These are phyloP conservation scores for Botrytis tulipae DNA, from an alignment of 2,329 filamentous ascomycete genomes.

Conservation along the genomic window DNA sequence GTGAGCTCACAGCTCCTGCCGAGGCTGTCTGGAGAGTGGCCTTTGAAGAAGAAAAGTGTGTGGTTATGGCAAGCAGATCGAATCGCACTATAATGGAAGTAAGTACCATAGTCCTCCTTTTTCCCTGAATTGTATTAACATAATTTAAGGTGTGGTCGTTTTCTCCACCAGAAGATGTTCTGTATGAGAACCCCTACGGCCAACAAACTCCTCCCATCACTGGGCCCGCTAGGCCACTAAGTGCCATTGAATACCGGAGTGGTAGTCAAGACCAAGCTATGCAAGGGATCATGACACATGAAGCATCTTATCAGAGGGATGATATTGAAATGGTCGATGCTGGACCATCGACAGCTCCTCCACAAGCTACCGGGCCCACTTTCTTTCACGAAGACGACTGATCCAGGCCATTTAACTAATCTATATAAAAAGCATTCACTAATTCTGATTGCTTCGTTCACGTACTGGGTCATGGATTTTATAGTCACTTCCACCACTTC, in stretches of 20 bases:
- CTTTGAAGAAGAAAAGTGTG: conserved; percentile 97
- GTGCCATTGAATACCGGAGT: conserved; percentile 36
- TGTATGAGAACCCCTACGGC: conserved; percentile 42
- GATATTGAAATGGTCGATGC: conserved; percentile 37
- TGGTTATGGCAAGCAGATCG: conserved; percentile 84
- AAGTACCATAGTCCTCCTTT: conserved; percentile 41
- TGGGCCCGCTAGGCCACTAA: conserved; percentile 34
- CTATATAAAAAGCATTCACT: neutral
- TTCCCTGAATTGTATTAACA: conserved; percentile 36
- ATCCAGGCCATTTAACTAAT: neutral
- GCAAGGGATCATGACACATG: conserved; percentile 27
- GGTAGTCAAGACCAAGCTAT: conserved; percentile 33
- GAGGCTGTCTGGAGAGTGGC: conserved; percentile 98
- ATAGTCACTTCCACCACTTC: neutral
- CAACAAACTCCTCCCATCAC: conserved; percentile 30
- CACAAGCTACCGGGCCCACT: conserved; percentile 33
- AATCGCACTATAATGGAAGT: conserved; percentile 97
- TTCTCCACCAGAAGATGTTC: conserved; percentile 73
- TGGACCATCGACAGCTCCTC: conserved; percentile 35
- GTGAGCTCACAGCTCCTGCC: conserved; percentile 85
- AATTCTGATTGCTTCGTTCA: neutral
- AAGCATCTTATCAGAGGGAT: conserved; percentile 26
- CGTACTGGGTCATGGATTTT: neutral
- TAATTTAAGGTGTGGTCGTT: conserved; percentile 81
- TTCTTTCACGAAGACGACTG: conserved; percentile 38